phyloP scores from a whole-genome alignment of 306 rosid genomes.

The Rubus idaeus region DNA sequence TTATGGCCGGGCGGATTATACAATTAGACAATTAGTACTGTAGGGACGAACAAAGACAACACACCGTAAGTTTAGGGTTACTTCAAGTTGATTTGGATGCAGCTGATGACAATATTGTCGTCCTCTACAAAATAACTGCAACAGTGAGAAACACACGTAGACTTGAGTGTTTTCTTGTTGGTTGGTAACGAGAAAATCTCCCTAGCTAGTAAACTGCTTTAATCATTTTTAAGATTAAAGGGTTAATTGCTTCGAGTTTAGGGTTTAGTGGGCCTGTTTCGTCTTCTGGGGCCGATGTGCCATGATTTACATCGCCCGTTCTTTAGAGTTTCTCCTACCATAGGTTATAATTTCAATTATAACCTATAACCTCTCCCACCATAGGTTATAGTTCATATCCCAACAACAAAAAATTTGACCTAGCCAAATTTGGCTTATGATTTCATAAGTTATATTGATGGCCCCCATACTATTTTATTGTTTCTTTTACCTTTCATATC shows the following conservation, averaged over 20 bases:
- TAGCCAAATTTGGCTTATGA: no score
- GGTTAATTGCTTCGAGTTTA: background rate
- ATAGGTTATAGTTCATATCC: no score
- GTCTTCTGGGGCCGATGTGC: background rate
- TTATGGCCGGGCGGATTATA: background rate
- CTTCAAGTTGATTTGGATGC: background rate
- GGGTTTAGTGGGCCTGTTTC: background rate
- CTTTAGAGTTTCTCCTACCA: no score
- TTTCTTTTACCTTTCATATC: no score
- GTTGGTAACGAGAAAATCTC: background rate
- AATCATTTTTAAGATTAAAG: background rate
- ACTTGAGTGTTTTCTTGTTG: background rate
- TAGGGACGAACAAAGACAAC: background rate
- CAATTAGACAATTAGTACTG: background rate
- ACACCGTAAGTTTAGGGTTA: constrained; percentile 5
- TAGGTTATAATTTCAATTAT: no score
- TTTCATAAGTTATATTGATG: no score
- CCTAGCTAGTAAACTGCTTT: background rate
- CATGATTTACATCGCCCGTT: background rate
- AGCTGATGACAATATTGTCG: background rate
- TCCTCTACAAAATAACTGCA: background rate
- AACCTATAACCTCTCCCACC: no score
- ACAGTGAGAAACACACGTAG: background rate
- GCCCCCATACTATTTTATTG: no score
- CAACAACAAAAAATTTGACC: no score